Base-by-base conservation (phyloP, 2,329 filamentous ascomycete species). In the Ophiostoma sp. region DNA sequence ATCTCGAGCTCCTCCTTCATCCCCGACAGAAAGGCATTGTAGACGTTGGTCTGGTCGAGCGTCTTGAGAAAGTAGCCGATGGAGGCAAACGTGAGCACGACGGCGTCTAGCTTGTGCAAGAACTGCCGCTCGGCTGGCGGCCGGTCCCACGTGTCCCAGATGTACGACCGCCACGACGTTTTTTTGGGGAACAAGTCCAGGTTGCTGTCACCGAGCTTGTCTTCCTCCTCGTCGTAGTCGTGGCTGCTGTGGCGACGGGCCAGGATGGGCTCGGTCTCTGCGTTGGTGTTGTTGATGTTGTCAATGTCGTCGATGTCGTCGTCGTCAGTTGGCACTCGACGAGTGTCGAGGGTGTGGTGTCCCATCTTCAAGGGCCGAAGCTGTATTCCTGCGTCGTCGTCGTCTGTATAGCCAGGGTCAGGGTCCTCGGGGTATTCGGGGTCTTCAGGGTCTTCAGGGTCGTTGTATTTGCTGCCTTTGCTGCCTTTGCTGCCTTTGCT, bases 1-100 rank as follows among this genome's bases (percentile, higher is more conserved):
- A 87, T 75, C 1, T 76, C 73, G 0, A 86, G 75, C 67, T 85
- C 83, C 72, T 85, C 81, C 73, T 84, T 81, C 81, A 79, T 78
- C 3, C 78, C 77, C 0, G 72, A 78, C 0, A 80, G 77, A 60
- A 76, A 81, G 4, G 79, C 79, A 73, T 80, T 81, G 65, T 73
- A 75, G 18, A 64, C 63, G 5, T 66, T 42, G 18, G 38, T 38
- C 16, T 65, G 58, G 47, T 69, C 67, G n/a, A 66, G 63, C 18
- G 66, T 66, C 18, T 66, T 42, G 12, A 65, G 64, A 44, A 66
- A 69, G 16, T 67, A 69, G 0, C 76, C 76, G 1, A 78, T 55
- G 27, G 76, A 79, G 4, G 74, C 75, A 67, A 78, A 78, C 0
- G 75, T 77, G 38, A 80, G 66, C 42, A 79, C 75, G 72, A 74